Evolutionary conservation across 371 early-diverging fungal genomes (phyloP).

Genomic region (Mucor lusitanicus): DNA sequence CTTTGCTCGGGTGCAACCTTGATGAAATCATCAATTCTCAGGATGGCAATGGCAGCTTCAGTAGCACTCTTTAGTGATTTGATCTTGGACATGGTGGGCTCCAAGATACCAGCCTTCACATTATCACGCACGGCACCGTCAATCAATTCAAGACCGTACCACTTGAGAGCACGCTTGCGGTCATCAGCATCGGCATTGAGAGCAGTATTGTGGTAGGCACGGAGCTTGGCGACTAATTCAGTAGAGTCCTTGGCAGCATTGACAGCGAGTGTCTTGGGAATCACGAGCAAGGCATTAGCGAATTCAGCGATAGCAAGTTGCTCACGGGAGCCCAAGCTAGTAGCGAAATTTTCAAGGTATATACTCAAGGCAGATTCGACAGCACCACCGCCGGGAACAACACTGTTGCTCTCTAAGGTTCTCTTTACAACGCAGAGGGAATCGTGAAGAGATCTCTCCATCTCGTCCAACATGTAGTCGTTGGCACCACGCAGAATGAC

Average conservation of each 20-base stretch:
- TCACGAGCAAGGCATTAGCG: conserved; percentile 95
- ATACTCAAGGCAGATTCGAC: conserved; percentile 98
- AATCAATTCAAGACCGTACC: conserved; percentile 95
- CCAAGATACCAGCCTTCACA: conserved; percentile 95
- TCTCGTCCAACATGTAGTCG: conserved; percentile 99
- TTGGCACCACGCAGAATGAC: conserved; percentile 99
- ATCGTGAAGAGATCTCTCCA: conserved; percentile 99
- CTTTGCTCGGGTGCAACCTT: conserved; percentile 64
- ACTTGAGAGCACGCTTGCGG: conserved; percentile 78
- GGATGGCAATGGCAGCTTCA: conserved; percentile 99
- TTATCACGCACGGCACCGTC: conserved; percentile 97
- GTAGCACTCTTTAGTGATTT: conserved; percentile 99
- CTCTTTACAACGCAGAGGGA: conserved; percentile 97
- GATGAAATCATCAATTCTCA: conserved; percentile 99
- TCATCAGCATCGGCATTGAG: conserved; percentile 70
- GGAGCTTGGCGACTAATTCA: conserved; percentile 93
- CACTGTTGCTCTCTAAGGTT: conserved; percentile 95
- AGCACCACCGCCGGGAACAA: conserved; percentile 99
- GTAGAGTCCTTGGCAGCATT: conserved; percentile 99
- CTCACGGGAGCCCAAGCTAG: conserved; percentile 83
- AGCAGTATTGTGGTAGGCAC: conserved; percentile 93
- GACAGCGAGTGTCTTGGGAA: conserved; percentile 98
- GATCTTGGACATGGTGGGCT: conserved; percentile 99
- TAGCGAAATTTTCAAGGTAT: conserved; percentile 98
- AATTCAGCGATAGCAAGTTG: conserved; percentile 99